Evolutionary conservation across 2,329 filamentous ascomycete species (phyloP), one percentile per base, ranked within the genome.

Genomic region (Talaromyces verruculosus): DNA sequence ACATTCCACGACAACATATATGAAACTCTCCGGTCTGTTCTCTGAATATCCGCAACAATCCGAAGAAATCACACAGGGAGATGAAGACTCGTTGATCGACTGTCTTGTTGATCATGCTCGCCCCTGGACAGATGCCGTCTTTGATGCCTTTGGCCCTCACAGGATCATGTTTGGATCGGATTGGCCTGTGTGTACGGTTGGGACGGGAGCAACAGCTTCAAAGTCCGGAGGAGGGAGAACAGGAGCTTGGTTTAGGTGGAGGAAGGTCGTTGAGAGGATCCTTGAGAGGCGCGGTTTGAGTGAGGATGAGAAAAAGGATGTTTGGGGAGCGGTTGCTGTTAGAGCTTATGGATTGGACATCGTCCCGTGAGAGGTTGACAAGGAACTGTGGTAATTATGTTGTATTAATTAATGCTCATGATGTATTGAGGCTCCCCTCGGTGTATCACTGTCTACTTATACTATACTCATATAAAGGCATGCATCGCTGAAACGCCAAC

Each of bases 21-120:
- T 97, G 85, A 97, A 97, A 81, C 85, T 97, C n/a, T 94, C 91
- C 0, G 94, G 94, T 7, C 87, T 84, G 57, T 93, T 97, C 77
- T 88, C 90, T 19, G 92, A 97, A 79, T 88, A 97, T 78, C 84
- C 81, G 0, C 74, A 88, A 2, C 82, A 79, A 15, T 67, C 69
- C 33, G 25, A 3, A 11, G 37, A 45, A 4, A 7, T 28, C 15
- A 41, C 11, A 11, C 33, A 57, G 11, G 11, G 28, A 39, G 33
- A 43, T 19, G 64, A 65, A 30, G 30, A 1, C 71, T 74, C 5
- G 64, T 64, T 10, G 66, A 76, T 65, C 60, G 11, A 43, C 5
- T 65, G 61, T n/a, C 66, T 77, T 10, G 88, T 91, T 69, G 81
- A 85, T 68, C 84, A 84, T 47, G 82, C 91, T 22, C 82, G 85